These are phyloP conservation scores for Yamadazyma jaroonii DNA, from an alignment of 1,139 yeast species.

Conservation along the genomic window DNA sequence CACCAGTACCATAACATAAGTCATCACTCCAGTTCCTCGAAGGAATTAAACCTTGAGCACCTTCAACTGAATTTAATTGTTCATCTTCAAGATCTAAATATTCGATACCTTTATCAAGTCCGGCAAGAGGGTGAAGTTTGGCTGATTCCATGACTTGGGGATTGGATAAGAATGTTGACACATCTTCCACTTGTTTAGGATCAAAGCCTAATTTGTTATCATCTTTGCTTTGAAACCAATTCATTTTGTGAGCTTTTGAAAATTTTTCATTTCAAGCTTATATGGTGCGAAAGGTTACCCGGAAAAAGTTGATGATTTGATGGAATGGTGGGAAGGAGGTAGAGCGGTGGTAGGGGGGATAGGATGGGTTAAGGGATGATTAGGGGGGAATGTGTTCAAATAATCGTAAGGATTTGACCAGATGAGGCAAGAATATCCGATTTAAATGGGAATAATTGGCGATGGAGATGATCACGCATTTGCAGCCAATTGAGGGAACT, in stretches of 20 bases:
- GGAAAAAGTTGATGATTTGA: neutral
- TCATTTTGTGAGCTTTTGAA: slow-evolving; percentile 11
- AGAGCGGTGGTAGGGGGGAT: too few species aligned
- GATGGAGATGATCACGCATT: too few species aligned
- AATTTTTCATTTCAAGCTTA: slow-evolving; percentile 3
- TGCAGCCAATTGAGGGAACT: too few species aligned
- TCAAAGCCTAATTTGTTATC: slow-evolving; percentile 57
- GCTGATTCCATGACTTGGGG: slow-evolving; percentile 70
- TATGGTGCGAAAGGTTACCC: slow-evolving; percentile 6
- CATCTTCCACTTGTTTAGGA: slow-evolving; percentile 63
- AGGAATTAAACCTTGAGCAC: slow-evolving; percentile 87
- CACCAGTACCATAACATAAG: slow-evolving; percentile 96
- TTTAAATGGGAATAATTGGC: too few species aligned
- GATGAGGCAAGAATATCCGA: too few species aligned
- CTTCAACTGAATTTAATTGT: slow-evolving; percentile 69
- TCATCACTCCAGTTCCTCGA: slow-evolving; percentile 98
- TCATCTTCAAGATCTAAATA: slow-evolving; percentile 86
- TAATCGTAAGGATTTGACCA: too few species aligned
- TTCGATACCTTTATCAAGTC: slow-evolving; percentile 84
- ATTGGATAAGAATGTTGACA: slow-evolving; percentile 55
- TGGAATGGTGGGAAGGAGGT: neutral
- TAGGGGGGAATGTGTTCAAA: too few species aligned
- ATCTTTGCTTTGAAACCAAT: slow-evolving; percentile 56
- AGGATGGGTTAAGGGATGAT: too few species aligned
- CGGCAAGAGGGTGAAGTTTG: slow-evolving; percentile 89